These are phyloP conservation scores for Ophiocordyceps australis DNA, from an alignment of 2,329 filamentous ascomycete genomes.

Conservation along the genomic window DNA sequence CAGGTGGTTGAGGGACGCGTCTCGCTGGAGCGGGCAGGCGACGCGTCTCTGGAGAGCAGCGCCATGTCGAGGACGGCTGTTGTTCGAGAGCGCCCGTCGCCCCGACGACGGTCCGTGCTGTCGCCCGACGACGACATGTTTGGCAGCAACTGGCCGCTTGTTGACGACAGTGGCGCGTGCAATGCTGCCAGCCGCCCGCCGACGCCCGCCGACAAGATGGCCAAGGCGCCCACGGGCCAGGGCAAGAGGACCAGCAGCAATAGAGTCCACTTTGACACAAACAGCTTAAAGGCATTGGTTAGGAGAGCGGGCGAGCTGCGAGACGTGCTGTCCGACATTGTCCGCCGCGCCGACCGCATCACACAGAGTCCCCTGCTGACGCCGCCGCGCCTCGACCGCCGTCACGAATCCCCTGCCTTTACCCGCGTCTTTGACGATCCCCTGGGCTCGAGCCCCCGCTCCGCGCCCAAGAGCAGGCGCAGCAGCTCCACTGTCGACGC, in stretches of 20 bases:
- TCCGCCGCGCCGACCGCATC: constrained; percentile 39
- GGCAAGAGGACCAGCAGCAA: constrained; percentile 16
- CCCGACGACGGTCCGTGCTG: constrained; percentile 42
- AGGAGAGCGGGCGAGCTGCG: constrained; percentile 41
- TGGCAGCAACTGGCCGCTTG: constrained; percentile 27
- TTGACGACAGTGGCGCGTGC: constrained; percentile 16
- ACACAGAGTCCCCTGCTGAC: constrained; percentile 36
- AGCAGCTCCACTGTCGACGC: constrained; percentile 31
- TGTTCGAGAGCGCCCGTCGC: constrained; percentile 31
- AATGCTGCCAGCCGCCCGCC: constrained; percentile 21
- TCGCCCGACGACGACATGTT: constrained; percentile 50
- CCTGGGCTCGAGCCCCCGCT: constrained; percentile 32
- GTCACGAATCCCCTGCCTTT: constrained; percentile 47
- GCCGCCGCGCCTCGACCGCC: constrained; percentile 25
- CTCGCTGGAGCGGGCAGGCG: no score
- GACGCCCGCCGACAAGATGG: constrained; percentile 17
- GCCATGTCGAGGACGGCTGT: constrained; percentile 30
- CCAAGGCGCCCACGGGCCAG: constrained; percentile 14
- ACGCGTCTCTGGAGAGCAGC: constrained; percentile 21
- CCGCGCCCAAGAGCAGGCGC: constrained; percentile 31
- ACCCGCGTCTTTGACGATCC: constrained; percentile 48
- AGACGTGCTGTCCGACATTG: constrained; percentile 38
- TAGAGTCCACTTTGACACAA: constrained; percentile 47
- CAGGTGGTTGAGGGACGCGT: no score
- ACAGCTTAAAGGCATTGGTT: constrained; percentile 48